Conservation (phyloP, 2,329 filamentous ascomycete genomes). For the Paracoccidioides lutzii region DNA sequence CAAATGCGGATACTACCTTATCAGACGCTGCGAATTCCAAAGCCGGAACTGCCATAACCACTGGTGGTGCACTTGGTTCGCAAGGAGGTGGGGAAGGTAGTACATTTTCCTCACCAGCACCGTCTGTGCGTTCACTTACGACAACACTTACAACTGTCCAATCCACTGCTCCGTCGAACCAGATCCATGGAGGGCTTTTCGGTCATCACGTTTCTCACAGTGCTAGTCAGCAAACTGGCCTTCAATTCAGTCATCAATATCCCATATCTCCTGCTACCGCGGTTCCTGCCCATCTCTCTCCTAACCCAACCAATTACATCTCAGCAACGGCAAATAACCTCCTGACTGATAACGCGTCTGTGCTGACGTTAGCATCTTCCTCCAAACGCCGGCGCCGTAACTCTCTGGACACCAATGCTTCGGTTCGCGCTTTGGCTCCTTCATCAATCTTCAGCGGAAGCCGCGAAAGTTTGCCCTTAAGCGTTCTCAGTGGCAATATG, state of each 20-base stretch:
- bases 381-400: slow-evolving; percentile 51
- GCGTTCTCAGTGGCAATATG: slow-evolving; percentile 45
- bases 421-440: slow-evolving; percentile 50
- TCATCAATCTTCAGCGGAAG: slow-evolving; percentile 52
- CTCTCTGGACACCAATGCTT: slow-evolving; percentile 54
- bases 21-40: slow-evolving; percentile 70
- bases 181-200: slow-evolving; percentile 20
- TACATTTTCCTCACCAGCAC: slow-evolving; percentile 53
- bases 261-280: slow-evolving; percentile 47
- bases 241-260: slow-evolving; percentile 49
- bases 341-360: slow-evolving; percentile 53
- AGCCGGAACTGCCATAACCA: slow-evolving; percentile 59
- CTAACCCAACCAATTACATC: slow-evolving; percentile 45
- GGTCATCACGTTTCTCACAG: slow-evolving; percentile 22
- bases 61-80: slow-evolving; percentile 50
- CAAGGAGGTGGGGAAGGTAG: slow-evolving; percentile 55
- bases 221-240: slow-evolving; percentile 22
- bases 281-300: slow-evolving; percentile 45
- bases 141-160: slow-evolving; percentile 56
- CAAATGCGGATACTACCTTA: slow-evolving; percentile 61
- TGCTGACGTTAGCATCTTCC: slow-evolving; percentile 51
- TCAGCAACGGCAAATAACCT: slow-evolving; percentile 50
- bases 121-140: slow-evolving; percentile 51
- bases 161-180: slow-evolving; percentile 43
- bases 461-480: slow-evolving; percentile 50